These are phyloP conservation scores for Lactarius hengduanensis DNA, from an alignment of 768 basidiomycete species.

Conservation along the genomic window DNA sequence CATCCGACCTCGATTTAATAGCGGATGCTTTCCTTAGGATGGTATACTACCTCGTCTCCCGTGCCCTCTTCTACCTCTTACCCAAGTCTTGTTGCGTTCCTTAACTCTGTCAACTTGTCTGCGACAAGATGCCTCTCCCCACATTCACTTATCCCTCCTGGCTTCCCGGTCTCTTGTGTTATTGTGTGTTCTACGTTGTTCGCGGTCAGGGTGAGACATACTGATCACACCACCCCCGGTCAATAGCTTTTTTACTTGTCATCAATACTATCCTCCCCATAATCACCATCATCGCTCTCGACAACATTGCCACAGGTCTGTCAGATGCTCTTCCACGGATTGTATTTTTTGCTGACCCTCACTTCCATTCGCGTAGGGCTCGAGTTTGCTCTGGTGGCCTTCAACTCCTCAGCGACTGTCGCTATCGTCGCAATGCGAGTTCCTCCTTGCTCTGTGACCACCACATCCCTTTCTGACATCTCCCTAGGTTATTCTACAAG, in stretches of 20 bases:
- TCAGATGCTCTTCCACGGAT: background rate
- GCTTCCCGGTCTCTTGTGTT: slow-evolving; percentile 8
- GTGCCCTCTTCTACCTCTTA: background rate
- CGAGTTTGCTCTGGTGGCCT: slow-evolving; percentile 6
- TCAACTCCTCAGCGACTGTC: background rate
- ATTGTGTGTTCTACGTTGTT: slow-evolving; percentile 9
- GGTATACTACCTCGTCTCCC: no score
- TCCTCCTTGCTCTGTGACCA: background rate
- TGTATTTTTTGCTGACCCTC: background rate
- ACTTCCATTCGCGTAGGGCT: slow-evolving; percentile 2
- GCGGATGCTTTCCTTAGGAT: background rate
- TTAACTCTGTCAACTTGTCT: slow-evolving; percentile 13
- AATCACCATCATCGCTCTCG: slow-evolving; percentile 4
- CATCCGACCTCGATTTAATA: background rate
- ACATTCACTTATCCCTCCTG: slow-evolving; percentile 1
- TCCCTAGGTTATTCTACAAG: slow-evolving; percentile 16
- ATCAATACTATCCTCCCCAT: slow-evolving; percentile 12
- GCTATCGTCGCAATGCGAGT: slow-evolving; percentile 12
- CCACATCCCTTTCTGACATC: background rate
- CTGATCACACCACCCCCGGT: background rate
- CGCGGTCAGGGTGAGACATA: background rate
- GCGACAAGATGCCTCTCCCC: slow-evolving; percentile 22
- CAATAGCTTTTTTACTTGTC: slow-evolving; percentile 11
- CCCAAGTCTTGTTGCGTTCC: background rate
- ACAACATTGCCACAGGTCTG: slow-evolving; percentile 11